These are phyloP conservation scores for Opeltia flavorubescens DNA, from an alignment of 495 filamentous ascomycete genomes.

Conservation along the genomic window DNA sequence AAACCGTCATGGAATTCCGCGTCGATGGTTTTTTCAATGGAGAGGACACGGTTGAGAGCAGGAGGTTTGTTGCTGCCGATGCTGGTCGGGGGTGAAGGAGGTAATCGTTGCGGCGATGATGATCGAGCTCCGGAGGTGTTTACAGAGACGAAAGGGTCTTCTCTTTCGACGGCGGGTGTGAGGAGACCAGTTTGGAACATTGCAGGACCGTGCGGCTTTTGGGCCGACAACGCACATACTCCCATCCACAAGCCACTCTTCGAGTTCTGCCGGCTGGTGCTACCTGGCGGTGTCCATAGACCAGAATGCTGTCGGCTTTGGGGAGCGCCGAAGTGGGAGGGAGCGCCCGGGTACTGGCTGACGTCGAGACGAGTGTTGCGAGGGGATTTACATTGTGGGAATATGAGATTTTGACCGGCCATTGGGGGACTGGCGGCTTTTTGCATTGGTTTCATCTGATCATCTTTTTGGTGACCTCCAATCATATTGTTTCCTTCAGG, in stretches of 20 bases:
- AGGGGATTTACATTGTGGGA: conserved; percentile 65
- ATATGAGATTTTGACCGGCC: conserved; percentile 62
- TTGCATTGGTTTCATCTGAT: conserved; percentile 34
- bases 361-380: conserved; percentile 67
- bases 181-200: conserved; percentile 12
- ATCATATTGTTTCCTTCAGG: conserved; percentile 17
- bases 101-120: neutral
- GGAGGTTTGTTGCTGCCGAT: neutral
- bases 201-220: conserved; percentile 5
- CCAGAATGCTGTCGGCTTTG: conserved; percentile 17
- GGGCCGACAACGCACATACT: conserved; percentile 20
- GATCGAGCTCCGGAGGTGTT: neutral
- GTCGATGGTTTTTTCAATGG: conserved; percentile 37
- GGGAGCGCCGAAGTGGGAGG: conserved; percentile 21
- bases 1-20: conserved; percentile 69
- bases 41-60: conserved; percentile 15
- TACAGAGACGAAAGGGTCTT: conserved; percentile 8
- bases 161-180: conserved; percentile 12
- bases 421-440: conserved; percentile 57
- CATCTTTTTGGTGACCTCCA: conserved; percentile 30
- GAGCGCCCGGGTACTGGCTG: conserved; percentile 33
- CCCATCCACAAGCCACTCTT: conserved; percentile 57
- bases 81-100: neutral
- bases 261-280: conserved; percentile 19
- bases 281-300: conserved; percentile 27